Percentiles rank a stretch among this genome's conserved stretches.
Conservation (phyloP, 169 alveolate genomes). For the Plasmodium knowlesi region DNA sequence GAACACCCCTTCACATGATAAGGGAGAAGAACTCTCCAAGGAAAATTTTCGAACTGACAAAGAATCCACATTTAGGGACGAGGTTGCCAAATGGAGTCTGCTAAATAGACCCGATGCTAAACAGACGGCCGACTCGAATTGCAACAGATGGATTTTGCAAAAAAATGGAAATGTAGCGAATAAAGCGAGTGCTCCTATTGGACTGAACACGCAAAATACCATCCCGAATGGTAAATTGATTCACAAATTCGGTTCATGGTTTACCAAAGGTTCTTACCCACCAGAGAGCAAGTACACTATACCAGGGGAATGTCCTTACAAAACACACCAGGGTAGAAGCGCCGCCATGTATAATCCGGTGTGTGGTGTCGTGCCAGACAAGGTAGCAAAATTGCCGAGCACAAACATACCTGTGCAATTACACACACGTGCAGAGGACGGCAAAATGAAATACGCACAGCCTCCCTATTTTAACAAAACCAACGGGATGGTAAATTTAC, state of each 20-base stretch:
- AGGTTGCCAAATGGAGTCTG: background rate
- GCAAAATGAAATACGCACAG: background rate
- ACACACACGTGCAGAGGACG: background rate
- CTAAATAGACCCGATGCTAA: background rate
- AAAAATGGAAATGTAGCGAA: background rate
- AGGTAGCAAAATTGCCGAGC: background rate
- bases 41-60: background rate
- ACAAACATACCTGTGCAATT: background rate
- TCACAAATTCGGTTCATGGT: background rate
- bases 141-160: background rate
- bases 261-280: background rate
- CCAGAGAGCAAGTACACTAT: background rate
- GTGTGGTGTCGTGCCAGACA: background rate
- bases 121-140: background rate
- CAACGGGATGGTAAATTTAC: background rate
- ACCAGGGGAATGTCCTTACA: background rate
- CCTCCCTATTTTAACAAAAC: background rate
- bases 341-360: background rate
- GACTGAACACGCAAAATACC: background rate
- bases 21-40: background rate
- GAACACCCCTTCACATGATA: background rate
- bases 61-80: background rate
- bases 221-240: background rate
- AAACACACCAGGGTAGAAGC: background rate
- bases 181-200: background rate